Base-by-base conservation (phyloP, 805 yeast species). In the Candida adriatica region DNA sequence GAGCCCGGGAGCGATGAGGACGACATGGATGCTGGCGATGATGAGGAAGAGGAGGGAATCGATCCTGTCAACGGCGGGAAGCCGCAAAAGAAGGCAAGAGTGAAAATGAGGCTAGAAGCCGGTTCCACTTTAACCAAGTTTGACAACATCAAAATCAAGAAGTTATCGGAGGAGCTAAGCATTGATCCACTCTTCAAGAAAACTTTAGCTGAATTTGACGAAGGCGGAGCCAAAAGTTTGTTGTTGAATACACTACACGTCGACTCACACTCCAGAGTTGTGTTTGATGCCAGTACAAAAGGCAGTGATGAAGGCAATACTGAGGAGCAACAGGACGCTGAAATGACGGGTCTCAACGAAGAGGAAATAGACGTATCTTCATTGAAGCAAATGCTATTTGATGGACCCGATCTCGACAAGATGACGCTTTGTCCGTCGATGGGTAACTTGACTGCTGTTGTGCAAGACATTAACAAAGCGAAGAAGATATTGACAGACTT, bases 201-300 rank as follows among this genome's bases (percentile, higher is more conserved):
- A 47, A 79, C 85, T 1, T 58, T 81, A 29, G 75, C 86, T 0
- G 88, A 80, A 31, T 81, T 81, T 45, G 92, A 82, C 51, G 90
- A 81, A 58, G 88, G 88, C 24, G 90, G 92, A 4, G 79, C 90
- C 6, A 81, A 79, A 47, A 73, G 83, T 37, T 59, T 82, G 30
- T 55, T 81, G 26, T 51, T 79, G 39, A 81, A 81, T 40, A 72
- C 83, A 0, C 62, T 81, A 27, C 64, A 65, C 38, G 61, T 75
- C 11, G 79, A 79, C 44, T 34, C 52, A 1, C 46, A 66, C 1
- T 73, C 75, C 0, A 56, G 79, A 44, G 75, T 81, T 4, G 72
- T 79, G 2, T 79, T 81, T 48, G 90, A 78, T 48, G 84, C 85
- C 17, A 61, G 61, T 6, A 42, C 36, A 25, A 41, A 31, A 1